Percentiles rank a stretch among this genome's conserved stretches.
Evolutionary conservation across 345 rosid species (phyloP).

Genomic region (Erucastrum elatum): DNA sequence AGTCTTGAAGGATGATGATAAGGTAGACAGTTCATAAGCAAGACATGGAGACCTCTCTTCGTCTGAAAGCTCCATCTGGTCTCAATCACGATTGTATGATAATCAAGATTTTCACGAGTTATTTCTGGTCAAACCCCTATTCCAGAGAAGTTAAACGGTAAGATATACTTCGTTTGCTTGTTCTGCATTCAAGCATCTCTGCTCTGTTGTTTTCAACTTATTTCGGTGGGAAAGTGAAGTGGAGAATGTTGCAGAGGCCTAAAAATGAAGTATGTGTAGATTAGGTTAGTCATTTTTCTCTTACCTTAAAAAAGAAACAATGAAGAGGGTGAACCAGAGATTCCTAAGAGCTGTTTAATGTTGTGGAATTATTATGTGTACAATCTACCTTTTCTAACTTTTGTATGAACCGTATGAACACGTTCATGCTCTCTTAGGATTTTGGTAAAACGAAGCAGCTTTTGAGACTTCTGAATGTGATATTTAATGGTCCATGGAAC

Average conservation of each 20-base stretch:
- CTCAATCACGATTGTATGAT: slow-evolving; percentile 31
- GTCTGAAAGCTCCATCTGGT: slow-evolving; percentile 18
- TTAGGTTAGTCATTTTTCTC: slow-evolving; percentile 41
- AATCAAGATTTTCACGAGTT: slow-evolving; percentile 27
- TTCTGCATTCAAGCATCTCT: slow-evolving; percentile 32
- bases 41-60: slow-evolving; percentile 6
- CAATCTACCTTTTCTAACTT: not conserved
- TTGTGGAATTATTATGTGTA: slow-evolving; percentile 11
- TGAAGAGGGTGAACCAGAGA: slow-evolving; percentile 37
- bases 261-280: slow-evolving; percentile 39
- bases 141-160: slow-evolving; percentile 21
- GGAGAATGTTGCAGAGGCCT: slow-evolving; percentile 20
- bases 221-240: slow-evolving; percentile 24
- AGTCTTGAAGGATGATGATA: slow-evolving; percentile 64
- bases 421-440: not conserved
- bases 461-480: not conserved
- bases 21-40: slow-evolving; percentile 55
- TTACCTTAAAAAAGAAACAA: slow-evolving; percentile 27
- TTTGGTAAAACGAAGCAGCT: not conserved
- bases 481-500: too few relatives aligned
- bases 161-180: slow-evolving; percentile 25
- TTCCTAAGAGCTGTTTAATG: slow-evolving; percentile 32
- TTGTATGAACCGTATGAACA: not conserved
- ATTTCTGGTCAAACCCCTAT: slow-evolving; percentile 22
- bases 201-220: slow-evolving; percentile 31